Base-by-base conservation (phyloP, 352 stramenopile genomes). In the Globisporangium uncinulatum region DNA sequence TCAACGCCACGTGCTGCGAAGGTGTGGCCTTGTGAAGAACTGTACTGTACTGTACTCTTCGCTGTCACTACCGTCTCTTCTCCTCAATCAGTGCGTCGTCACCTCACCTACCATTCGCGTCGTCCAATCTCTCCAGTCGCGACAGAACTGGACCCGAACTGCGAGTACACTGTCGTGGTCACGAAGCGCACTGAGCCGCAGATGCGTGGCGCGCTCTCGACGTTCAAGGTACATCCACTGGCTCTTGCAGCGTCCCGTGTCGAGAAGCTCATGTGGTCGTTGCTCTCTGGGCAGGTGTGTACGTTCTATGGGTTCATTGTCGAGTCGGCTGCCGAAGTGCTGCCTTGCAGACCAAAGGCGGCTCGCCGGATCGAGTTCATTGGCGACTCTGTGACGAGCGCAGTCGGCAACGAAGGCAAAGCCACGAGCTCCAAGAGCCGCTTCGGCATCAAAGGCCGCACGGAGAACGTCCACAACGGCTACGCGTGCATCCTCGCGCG, bases 291-390 rank as follows among this genome's bases (percentile, higher is more conserved):
- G 2, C 24, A 89, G 79, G 80, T 94, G 44, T 94, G 83, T 62
- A 94, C 85, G 54, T 92, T 94, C 63, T 94, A 94, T 58, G 85
- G 85, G 7, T 94, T 92, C 57, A 89, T 94, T 49, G 60, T 93
- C n/a, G 79, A 92, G 31, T 67, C 75, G 36, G 73, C 61, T 8
- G 79, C 79, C 42, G 75, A 87, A 29, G 72, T 89, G 44, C 48
- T 94, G 32, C 75, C 79, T 9, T 63, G 73, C 10, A 65, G 72
- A 8, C 65, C 66, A 5, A 62, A 67, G 10, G 51, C 64, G 4
- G 49, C 54, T 17, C 83, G 74, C 42, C 86, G 82, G 67, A 92
- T 94, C 56, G 43, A 48, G 43, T 48, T 48, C 43, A 41, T 53
- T 58, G 85, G 85, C 39, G 85, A 92, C 56, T 92, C 83, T 43